Percentiles rank a stretch among this genome's conserved stretches.
Conservation (phyloP, 176 grass and related monocot genomes). For the Coix lacrymajobi region DNA sequence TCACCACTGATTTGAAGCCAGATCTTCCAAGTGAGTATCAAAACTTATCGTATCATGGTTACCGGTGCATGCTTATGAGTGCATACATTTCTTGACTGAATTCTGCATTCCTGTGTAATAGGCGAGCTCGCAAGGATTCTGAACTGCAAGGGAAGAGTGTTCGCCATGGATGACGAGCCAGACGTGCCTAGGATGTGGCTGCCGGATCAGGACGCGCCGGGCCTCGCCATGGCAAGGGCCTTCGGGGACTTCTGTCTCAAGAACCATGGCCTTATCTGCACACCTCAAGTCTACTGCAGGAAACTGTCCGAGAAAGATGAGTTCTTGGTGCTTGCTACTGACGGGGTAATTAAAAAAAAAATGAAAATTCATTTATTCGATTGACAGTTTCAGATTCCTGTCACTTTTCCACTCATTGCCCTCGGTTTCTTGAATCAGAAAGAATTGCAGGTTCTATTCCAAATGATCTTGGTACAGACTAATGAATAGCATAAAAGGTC, state of each 20-base stretch:
- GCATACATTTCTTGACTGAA: background rate
- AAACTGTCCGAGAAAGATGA: slow-evolving; percentile 69
- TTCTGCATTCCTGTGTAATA: background rate
- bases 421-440: background rate
- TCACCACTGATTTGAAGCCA: slow-evolving; percentile 76
- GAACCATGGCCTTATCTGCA: slow-evolving; percentile 75
- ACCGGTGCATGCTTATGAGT: background rate
- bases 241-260: slow-evolving; percentile 90
- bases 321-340: slow-evolving; percentile 87
- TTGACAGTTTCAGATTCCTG: background rate
- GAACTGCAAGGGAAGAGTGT: slow-evolving; percentile 66
- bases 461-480: background rate
- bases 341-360: slow-evolving; percentile 46
- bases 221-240: slow-evolving; percentile 92
- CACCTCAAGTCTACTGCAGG: slow-evolving; percentile 64
- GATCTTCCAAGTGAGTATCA: slow-evolving; percentile 57
- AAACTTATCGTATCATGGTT: background rate
- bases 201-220: slow-evolving; percentile 66
- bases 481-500: background rate
- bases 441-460: background rate
- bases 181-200: slow-evolving; percentile 81
- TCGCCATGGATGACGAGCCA: slow-evolving; percentile 70
- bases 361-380: background rate
- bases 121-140: slow-evolving; percentile 74
- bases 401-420: background rate